Evolutionary conservation across 176 grass and related monocot genomes (phyloP), one percentile per base, ranked within the genome.

Genomic region (Juncus inflexus): DNA sequence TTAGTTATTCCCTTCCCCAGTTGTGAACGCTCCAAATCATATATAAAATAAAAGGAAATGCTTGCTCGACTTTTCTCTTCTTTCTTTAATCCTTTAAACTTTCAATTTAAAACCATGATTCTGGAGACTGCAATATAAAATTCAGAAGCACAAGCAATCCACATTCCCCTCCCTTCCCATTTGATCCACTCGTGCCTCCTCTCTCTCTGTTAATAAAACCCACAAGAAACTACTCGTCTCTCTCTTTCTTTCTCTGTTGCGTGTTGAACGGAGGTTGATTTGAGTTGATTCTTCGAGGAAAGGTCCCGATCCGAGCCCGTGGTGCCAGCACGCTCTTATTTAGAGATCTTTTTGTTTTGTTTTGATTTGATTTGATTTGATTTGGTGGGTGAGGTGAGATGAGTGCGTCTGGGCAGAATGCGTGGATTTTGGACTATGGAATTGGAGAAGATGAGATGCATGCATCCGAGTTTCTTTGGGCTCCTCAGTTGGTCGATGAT

Each of bases 391-490:
- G 37, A 38, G 7, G 43, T 47, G 68, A 35, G 15, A 71, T 71
- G 68, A 52, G 53, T 71, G 68, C 38, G 41, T 40, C 42, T 8
- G 69, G 38, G 13, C 76, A 72, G 40, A 73, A 28, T 75, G 89
- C 80, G 9, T 91, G 89, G 89, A 78, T 91, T 68, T 72, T 91
- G 52, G 78, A 91, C 63, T 91, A 87, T 67, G 89, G 81, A 12
- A 74, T 81, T 15, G 51, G 78, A 7, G 84, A 84, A 55, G 84
- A 91, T 63, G 84, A 84, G 45, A 68, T 81, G 78, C 78, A 84
- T 66, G 78, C 64, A 5, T 76, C 84, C 7, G 84, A 91, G 15
- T 79, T 91, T 73, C 70, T 91, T 13, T 91, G 73, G 73, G 37
- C 61, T 76, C 61, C 73, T 56, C 61, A 87, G 76, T 87, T 87